A percentile compares a stretch with the other conserved stretches of the same genome.
phyloP scores from a whole-genome alignment of 2,329 filamentous ascomycete genomes.

The Colletotrichum australisinense region DNA sequence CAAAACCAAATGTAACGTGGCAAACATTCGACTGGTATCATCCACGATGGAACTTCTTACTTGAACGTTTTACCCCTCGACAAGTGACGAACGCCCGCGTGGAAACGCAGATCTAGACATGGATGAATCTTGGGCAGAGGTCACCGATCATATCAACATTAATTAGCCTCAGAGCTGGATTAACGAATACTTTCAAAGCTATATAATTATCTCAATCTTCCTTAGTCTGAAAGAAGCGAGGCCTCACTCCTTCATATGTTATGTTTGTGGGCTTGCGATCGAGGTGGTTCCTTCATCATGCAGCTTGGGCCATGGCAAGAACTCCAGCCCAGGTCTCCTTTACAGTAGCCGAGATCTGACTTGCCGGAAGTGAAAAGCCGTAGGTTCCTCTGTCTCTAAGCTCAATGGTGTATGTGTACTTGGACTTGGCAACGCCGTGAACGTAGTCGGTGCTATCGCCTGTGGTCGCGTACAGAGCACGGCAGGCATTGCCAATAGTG shows the following conservation, averaged over 20 bases:
- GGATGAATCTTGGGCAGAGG: too few species aligned
- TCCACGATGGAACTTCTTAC: too few species aligned
- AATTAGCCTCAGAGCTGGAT: too few species aligned
- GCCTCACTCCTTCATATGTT: neutral
- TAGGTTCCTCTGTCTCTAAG: slow-evolving; percentile 31
- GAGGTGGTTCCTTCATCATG: neutral
- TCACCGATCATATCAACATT: too few species aligned
- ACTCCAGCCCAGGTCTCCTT: slow-evolving; percentile 36
- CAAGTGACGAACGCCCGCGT: too few species aligned
- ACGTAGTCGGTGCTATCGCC: slow-evolving; percentile 40
- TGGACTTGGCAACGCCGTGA: slow-evolving; percentile 36
- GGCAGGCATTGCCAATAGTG: slow-evolving; percentile 38
- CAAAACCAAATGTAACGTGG: too few species aligned
- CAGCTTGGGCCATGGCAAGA: slow-evolving; percentile 34
- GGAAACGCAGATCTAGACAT: too few species aligned
- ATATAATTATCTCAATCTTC: neutral
- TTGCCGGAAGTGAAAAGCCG: slow-evolving; percentile 33
- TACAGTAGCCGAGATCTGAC: slow-evolving; percentile 35
- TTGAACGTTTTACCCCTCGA: accelerated
- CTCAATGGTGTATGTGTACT: slow-evolving; percentile 35
- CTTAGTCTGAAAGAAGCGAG: accelerated
- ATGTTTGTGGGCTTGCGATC: neutral
- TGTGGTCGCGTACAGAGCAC: slow-evolving; percentile 37
- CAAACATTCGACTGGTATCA: too few species aligned
- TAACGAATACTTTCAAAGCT: too few species aligned